Evolutionary conservation across 768 basidiomycete species (phyloP).

Genomic region (Sarcodon aspratus): DNA sequence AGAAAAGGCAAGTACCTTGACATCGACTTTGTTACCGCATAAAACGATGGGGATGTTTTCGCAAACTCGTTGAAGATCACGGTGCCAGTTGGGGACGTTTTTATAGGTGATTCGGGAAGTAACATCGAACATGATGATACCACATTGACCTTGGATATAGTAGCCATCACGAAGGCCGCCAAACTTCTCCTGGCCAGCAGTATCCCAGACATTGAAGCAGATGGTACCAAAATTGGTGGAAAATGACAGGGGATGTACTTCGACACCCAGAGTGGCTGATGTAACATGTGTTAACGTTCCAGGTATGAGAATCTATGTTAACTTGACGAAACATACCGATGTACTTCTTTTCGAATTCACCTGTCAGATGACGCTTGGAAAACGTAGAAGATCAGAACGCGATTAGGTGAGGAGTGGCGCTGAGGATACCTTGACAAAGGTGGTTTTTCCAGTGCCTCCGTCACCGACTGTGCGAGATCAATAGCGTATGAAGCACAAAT

Average conservation of each 20-base stretch:
- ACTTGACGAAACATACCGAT: conserved; percentile 52
- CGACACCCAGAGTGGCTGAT: conserved; percentile 98
- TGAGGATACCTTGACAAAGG: conserved; percentile 82
- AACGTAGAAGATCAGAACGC: conserved; percentile 36
- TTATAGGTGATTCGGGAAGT: conserved; percentile 99
- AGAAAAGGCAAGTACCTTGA: conserved; percentile 60
- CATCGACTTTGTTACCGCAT: conserved; percentile 99
- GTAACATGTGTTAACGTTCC: conserved; percentile 5
- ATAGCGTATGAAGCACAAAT: too few species aligned
- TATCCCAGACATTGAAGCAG: conserved; percentile 99
- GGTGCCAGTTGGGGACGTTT: conserved; percentile 99
- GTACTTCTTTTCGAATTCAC: conserved; percentile 99
- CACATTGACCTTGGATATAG: conserved; percentile 96
- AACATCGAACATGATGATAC: conserved; percentile 99
- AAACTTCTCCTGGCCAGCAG: conserved; percentile 99
- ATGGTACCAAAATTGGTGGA: conserved; percentile 98
- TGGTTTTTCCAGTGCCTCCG: conserved; percentile 96
- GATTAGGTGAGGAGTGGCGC: conserved; percentile 27
- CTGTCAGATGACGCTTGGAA: conserved; percentile 87
- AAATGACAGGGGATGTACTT: conserved; percentile 95
- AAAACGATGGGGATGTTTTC: conserved; percentile 99
- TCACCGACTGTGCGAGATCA: conserved; percentile 61
- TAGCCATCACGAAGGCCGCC: conserved; percentile 97
- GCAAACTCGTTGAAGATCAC: conserved; percentile 98
- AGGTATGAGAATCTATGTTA: conserved; percentile 2